Conservation (phyloP, 73 alveolate species). For the Blepharisma japonicum region DNA sequence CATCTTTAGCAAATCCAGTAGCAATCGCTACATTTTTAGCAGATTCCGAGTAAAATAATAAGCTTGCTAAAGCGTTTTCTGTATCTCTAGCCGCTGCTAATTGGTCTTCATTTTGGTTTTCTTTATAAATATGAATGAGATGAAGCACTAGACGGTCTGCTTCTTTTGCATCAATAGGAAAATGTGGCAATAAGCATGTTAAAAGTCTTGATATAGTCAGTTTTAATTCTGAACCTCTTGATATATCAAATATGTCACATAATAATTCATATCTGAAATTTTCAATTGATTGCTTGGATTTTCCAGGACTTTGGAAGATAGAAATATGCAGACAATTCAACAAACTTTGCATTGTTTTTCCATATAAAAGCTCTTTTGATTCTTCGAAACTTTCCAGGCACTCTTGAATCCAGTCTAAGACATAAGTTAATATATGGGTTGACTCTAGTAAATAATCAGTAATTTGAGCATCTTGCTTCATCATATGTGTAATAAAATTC, state of each 20-base stretch:
- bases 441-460: conserved; percentile 9
- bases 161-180: not conserved
- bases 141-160: not conserved
- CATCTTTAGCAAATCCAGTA: not conserved
- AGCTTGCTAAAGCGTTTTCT: not conserved
- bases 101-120: not conserved
- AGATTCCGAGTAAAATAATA: not conserved
- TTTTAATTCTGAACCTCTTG: not conserved
- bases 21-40: not conserved
- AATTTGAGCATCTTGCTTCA: not conserved
- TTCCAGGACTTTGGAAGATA: not conserved
- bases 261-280: not conserved
- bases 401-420: conserved; percentile 8
- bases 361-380: not conserved
- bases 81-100: not conserved
- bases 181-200: not conserved
- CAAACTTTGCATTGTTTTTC: not conserved
- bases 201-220: not conserved
- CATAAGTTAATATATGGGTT: not conserved
- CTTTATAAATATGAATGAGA: not conserved
- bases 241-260: not conserved
- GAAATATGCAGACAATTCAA: not conserved
- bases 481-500: not conserved
- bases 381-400: not conserved
- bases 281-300: not conserved